phyloP scores from a whole-genome alignment of 1,284 basidiomycete species.

The Phlebopus sp. region DNA sequence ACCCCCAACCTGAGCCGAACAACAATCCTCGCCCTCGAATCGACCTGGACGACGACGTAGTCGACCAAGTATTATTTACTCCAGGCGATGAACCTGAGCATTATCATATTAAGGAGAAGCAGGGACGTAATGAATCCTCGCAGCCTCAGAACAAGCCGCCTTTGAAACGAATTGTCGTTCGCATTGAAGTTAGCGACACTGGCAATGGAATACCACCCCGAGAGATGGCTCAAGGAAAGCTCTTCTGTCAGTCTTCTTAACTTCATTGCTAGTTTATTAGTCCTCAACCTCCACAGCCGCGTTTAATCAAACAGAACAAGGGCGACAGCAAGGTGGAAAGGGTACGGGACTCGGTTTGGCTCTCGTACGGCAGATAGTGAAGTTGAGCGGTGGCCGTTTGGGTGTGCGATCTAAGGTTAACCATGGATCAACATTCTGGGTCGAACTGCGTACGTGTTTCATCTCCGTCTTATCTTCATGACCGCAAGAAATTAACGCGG shows the following conservation, averaged over 20 bases:
- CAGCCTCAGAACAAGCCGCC: constrained; percentile 25
- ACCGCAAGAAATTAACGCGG: constrained; percentile 2
- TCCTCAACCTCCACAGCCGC: constrained; percentile 42
- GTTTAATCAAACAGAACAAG: constrained; percentile 79
- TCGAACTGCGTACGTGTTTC: constrained; percentile 62
- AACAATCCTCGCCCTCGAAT: constrained; percentile 2
- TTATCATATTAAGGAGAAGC: too few species aligned
- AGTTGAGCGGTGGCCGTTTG: constrained; percentile 75
- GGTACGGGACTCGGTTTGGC: constrained; percentile 88
- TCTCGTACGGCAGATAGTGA: constrained; percentile 87
- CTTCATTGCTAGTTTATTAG: background rate
- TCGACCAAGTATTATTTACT: constrained; percentile 16
- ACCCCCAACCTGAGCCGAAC: constrained; percentile 17
- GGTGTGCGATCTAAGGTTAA: constrained; percentile 67
- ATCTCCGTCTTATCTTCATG: constrained; percentile 14
- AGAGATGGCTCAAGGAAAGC: constrained; percentile 71
- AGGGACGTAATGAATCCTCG: background rate
- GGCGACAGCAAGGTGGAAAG: constrained; percentile 83
- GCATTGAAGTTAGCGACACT: constrained; percentile 81
- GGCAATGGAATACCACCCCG: constrained; percentile 71
- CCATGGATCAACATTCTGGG: constrained; percentile 74
- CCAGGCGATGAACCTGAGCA: constrained; percentile 8
- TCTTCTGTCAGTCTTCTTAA: constrained; percentile 60
- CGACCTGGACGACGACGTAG: constrained; percentile 15
- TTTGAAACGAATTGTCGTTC: constrained; percentile 64